A percentile compares a stretch with the other conserved stretches of the same genome.
Evolutionary conservation across 1,139 yeast species (phyloP).

Genomic region (Candida neerlandica): DNA sequence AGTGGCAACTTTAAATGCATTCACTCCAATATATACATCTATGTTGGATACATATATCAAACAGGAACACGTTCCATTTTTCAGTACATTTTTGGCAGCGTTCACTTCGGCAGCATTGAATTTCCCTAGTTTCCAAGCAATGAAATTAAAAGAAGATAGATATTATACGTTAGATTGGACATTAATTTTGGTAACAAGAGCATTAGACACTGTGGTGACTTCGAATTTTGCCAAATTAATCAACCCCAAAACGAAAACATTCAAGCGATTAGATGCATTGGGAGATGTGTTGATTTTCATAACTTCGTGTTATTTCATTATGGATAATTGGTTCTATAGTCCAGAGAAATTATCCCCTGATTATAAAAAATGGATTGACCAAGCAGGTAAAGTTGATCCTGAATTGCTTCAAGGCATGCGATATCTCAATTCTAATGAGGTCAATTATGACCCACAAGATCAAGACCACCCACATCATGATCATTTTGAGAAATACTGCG

Average conservation of each 20-base stretch:
- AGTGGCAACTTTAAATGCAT: slow-evolving; percentile 21
- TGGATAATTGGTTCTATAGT: slow-evolving; percentile 42
- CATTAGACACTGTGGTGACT: slow-evolving; percentile 24
- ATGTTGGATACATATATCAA: slow-evolving; percentile 9
- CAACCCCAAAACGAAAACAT: neutral
- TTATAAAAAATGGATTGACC: slow-evolving; percentile 44
- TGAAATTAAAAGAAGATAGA: slow-evolving; percentile 18
- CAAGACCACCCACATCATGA: slow-evolving; percentile 12
- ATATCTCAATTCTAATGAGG: slow-evolving; percentile 19
- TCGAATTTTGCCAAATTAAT: slow-evolving; percentile 19
- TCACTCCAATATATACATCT: slow-evolving; percentile 17
- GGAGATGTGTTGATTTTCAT: slow-evolving; percentile 23
- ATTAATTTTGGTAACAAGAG: slow-evolving; percentile 24
- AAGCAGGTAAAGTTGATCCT: slow-evolving; percentile 41
- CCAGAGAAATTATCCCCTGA: slow-evolving; percentile 37
- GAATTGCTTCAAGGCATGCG: slow-evolving; percentile 34
- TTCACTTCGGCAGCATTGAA: slow-evolving; percentile 23
- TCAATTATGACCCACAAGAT: slow-evolving; percentile 7
- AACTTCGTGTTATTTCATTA: slow-evolving; percentile 29
- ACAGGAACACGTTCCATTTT: slow-evolving; percentile 5
- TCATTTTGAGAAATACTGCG: slow-evolving; percentile 26
- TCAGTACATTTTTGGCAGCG: slow-evolving; percentile 16
- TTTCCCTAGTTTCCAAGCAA: slow-evolving; percentile 25
- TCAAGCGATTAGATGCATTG: slow-evolving; percentile 3
- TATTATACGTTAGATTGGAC: slow-evolving; percentile 28